A percentile compares a stretch with the other conserved stretches of the same genome.
These are phyloP conservation scores for Annona cherimola DNA, from an alignment of 164 flowering plant genomes.

Conservation along the genomic window DNA sequence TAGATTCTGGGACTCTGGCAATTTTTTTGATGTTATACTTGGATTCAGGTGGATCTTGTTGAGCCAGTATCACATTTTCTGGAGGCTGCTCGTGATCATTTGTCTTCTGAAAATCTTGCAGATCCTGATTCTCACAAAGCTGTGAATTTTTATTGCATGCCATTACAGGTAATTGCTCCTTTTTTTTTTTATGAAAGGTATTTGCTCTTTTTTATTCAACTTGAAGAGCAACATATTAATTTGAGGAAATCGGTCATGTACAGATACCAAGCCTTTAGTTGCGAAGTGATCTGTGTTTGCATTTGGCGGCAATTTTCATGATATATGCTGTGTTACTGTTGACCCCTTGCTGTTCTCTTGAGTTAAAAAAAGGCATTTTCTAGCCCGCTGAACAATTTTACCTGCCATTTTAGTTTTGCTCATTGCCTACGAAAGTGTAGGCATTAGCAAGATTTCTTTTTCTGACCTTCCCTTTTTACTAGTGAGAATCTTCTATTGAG, in stretches of 20 bases:
- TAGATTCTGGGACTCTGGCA: background rate
- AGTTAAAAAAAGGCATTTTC: background rate
- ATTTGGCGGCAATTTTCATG: background rate
- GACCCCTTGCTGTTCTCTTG: background rate
- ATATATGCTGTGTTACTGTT: background rate
- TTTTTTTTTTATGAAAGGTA: too few relatives aligned
- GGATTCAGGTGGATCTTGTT: slow-evolving; percentile 81
- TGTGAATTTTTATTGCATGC: slow-evolving; percentile 65
- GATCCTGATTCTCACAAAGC: slow-evolving; percentile 51
- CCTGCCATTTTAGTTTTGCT: background rate
- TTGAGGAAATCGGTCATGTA: background rate
- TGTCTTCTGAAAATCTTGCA: slow-evolving; percentile 39
- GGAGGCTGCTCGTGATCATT: slow-evolving; percentile 74
- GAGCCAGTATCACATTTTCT: slow-evolving; percentile 97
- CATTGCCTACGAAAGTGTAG: background rate
- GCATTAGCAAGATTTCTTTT: background rate
- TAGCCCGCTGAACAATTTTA: background rate
- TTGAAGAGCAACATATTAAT: background rate
- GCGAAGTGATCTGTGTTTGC: background rate
- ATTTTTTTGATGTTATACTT: background rate
- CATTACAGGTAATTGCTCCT: slow-evolving; percentile 70
- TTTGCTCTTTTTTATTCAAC: too few relatives aligned
- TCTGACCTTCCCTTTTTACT: background rate
- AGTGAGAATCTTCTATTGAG: background rate
- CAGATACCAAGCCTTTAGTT: background rate